These are phyloP conservation scores for Raphanus raphanistrum DNA, from an alignment of 345 rosid genomes.

Conservation along the genomic window DNA sequence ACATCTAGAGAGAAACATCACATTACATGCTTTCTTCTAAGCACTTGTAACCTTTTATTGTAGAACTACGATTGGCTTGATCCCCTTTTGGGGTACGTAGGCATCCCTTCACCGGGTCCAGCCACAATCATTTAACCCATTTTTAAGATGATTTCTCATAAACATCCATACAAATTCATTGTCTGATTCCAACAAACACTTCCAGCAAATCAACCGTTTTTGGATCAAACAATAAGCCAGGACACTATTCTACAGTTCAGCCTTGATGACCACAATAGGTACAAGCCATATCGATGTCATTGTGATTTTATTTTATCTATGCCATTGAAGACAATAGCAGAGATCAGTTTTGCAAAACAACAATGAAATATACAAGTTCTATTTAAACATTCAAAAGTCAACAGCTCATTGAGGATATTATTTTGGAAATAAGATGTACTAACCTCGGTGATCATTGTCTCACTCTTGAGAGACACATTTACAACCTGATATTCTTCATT, in stretches of 20 bases:
- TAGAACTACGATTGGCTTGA: no score
- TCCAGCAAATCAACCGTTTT: no score
- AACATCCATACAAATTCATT: no score
- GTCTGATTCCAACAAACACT: no score
- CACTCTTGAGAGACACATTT: slow-evolving; percentile 78
- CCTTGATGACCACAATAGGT: slow-evolving; percentile 13
- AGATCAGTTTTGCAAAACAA: not conserved
- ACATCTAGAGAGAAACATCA: no score
- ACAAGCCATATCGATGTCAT: slow-evolving; percentile 3
- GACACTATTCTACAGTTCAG: slow-evolving; percentile 12
- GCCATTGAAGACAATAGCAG: slow-evolving; percentile 6
- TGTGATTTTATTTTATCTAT: not conserved
- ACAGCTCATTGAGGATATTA: not conserved
- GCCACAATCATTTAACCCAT: no score
- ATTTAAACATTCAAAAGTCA: not conserved
- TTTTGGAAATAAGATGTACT: slow-evolving; percentile 29
- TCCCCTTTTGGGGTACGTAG: no score
- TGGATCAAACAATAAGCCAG: no score
- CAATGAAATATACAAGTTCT: slow-evolving; percentile 23
- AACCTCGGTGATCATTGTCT: slow-evolving; percentile 77
- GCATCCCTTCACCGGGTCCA: no score
- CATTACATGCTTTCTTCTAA: no score
- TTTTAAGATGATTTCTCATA: no score
- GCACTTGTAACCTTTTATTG: no score
- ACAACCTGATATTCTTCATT: slow-evolving; percentile 88